Evolutionary conservation across 768 basidiomycete species (phyloP).

Genomic region (Mycena galopus): DNA sequence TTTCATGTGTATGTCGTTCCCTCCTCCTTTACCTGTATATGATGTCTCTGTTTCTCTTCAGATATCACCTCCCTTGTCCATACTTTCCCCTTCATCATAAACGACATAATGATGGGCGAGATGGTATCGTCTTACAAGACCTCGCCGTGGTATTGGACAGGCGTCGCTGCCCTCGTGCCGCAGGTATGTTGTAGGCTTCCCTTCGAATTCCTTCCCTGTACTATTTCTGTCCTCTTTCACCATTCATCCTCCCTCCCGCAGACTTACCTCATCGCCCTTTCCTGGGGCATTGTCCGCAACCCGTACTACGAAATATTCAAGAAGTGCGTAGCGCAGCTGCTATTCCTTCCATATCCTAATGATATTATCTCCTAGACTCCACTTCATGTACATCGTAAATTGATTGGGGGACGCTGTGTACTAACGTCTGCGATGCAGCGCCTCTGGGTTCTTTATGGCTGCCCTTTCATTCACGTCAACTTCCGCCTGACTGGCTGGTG

Average conservation of each 20-base stretch:
- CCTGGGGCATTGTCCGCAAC: conserved; percentile 48
- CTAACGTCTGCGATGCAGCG: conserved; percentile 31
- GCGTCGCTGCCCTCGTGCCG: conserved; percentile 49
- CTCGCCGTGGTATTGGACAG: conserved; percentile 46
- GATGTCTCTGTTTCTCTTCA: conserved; percentile 15
- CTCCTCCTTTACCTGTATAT: background rate
- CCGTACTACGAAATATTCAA: conserved; percentile 51
- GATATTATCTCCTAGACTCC: conserved; percentile 26
- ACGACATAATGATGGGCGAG: conserved; percentile 38
- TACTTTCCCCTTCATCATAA: conserved; percentile 51
- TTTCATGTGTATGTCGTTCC: conserved; percentile 47
- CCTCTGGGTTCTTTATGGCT: conserved; percentile 48
- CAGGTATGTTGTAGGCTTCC: conserved; percentile 35
- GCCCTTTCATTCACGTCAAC: conserved; percentile 50
- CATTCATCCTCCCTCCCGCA: conserved; percentile 18
- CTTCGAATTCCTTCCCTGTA: no score
- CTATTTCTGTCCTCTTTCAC: background rate
- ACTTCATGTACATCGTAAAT: conserved; percentile 37
- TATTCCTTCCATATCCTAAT: background rate
- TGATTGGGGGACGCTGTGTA: no score
- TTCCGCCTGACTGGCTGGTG: conserved; percentile 47
- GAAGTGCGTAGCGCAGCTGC: conserved; percentile 35
- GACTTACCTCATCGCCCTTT: conserved; percentile 46
- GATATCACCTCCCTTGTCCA: conserved; percentile 50
- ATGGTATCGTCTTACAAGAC: conserved; percentile 40